Conservation (phyloP, 2,329 filamentous ascomycete genomes). For the Aspergillus quadricinctus region DNA sequence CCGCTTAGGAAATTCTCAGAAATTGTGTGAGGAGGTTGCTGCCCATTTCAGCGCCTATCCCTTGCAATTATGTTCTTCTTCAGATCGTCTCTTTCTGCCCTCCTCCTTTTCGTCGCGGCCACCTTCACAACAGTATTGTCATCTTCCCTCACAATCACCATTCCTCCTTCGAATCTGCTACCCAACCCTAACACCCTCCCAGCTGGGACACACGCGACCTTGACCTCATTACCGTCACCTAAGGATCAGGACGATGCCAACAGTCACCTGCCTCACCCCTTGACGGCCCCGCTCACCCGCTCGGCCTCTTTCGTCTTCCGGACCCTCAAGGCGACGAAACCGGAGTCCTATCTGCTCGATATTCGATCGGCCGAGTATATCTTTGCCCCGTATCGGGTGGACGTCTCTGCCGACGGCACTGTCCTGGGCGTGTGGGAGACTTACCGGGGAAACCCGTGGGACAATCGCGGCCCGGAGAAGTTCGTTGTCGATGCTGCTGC, state of each 20-base stretch:
- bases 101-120: constrained; percentile 16
- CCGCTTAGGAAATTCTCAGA: not conserved
- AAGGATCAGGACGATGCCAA: constrained; percentile 31
- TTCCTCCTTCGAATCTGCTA: constrained; percentile 41
- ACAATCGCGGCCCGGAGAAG: constrained; percentile 64
- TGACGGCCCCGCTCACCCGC: constrained; percentile 61
- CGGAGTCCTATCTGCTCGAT: constrained; percentile 70
- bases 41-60: not conserved
- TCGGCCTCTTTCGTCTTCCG: constrained; percentile 71
- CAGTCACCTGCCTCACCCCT: constrained; percentile 41
- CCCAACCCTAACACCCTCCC: constrained; percentile 40
- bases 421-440: constrained; percentile 72
- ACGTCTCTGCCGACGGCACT: constrained; percentile 48
- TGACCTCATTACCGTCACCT: constrained; percentile 38
- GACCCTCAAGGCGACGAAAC: constrained; percentile 48
- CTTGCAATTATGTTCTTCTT: constrained; percentile 12
- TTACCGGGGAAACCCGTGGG: constrained; percentile 85
- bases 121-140: constrained; percentile 15
- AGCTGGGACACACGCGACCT: constrained; percentile 50
- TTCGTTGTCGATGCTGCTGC: constrained; percentile 29
- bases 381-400: constrained; percentile 77
- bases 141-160: constrained; percentile 34
- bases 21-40: not conserved
- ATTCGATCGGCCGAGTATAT: constrained; percentile 69
- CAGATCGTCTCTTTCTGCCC: constrained; percentile 4